A percentile compares a stretch with the other conserved stretches of the same genome.
phyloP scores from a whole-genome alignment of 352 stramenopile genomes.

The Blastocystis sp. region DNA sequence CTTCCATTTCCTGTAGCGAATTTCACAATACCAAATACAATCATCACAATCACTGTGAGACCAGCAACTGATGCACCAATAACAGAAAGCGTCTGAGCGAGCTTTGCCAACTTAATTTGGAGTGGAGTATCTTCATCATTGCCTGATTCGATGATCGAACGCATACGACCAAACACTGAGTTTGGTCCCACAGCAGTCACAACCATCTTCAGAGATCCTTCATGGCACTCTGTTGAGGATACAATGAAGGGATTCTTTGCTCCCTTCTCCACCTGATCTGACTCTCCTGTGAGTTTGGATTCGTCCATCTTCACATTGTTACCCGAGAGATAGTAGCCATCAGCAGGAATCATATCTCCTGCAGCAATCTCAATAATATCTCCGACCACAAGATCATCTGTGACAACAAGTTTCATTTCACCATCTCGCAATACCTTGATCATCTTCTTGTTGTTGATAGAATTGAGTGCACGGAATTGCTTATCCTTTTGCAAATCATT shows the following conservation, averaged over 20 bases:
- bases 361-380: constrained; percentile 62
- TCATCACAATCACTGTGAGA: constrained; percentile 74
- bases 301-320: constrained; percentile 88
- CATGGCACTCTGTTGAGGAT: constrained; percentile 73
- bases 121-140: constrained; percentile 78
- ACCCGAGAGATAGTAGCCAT: constrained; percentile 81
- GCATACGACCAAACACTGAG: constrained; percentile 81
- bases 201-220: constrained; percentile 69
- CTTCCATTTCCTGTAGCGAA: constrained; percentile 60
- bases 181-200: constrained; percentile 76
- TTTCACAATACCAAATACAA: constrained; percentile 46
- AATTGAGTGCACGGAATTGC: constrained; percentile 78
- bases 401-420: constrained; percentile 1
- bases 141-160: constrained; percentile 75
- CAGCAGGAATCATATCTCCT: constrained; percentile 75
- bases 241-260: constrained; percentile 75
- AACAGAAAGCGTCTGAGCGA: constrained; percentile 80
- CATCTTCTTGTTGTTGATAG: constrained; percentile 71
- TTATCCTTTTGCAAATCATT: constrained; percentile 83
- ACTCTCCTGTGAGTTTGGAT: constrained; percentile 87
- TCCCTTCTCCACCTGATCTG: constrained; percentile 81
- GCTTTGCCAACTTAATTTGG: constrained; percentile 82
- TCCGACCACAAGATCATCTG: constrained; percentile 62
- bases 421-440: constrained; percentile 61
- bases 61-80: constrained; percentile 74